Evolutionary conservation across 495 filamentous ascomycete species (phyloP), one percentile per base, ranked within the genome.

Genomic region (Margaritispora aquatica): DNA sequence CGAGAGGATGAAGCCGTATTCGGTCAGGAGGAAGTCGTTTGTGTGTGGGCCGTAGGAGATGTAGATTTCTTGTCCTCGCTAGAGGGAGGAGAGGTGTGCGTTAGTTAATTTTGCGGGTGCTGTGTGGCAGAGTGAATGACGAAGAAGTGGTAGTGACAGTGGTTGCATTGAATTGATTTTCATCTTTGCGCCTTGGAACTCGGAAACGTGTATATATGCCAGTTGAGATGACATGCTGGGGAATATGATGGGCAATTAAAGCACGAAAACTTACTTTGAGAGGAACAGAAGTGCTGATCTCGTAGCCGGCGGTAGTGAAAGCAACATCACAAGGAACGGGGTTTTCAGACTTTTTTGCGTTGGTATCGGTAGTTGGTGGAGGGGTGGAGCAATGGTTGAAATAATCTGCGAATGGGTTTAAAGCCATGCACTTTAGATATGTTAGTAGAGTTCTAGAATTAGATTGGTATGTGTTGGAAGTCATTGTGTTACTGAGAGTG

Each of bases 351-450:
- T 34, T n/a, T n/a, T 44, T 17, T 10, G 38, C 19, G 38, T 44
- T 17, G 7, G 7, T n/a, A n/a, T 7, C 19, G 27, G n/a, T 5
- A 22, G 23, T 50, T 19, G 47, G 21, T 50, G 36, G 19, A n/a
- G 38, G 38, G 19, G 38, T 17, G 66, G 81, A 76, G 1, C 82
- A 75, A 1, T 90, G 87, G 66, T 90, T 89, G 68, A 89, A 87
- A 62, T 84, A 84, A 71, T 90, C 87, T 15, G 84, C 77, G 66
- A 89, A 85, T 0, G 87, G 87, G 66, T 80, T 74, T 65, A 89
- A 69, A 2, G 83, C 87, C 57, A 65, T 48, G 44, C 82, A 79
- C 65, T 34, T 5, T 34, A 13, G 13, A 5, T 5, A 34, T 34
- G 29, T 34, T 13, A 34, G 29, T 34, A 23, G 10, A 51, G 29